These are phyloP conservation scores for Dryas integrifolia DNA, from an alignment of 331 rosid genomes.

Conservation along the genomic window DNA sequence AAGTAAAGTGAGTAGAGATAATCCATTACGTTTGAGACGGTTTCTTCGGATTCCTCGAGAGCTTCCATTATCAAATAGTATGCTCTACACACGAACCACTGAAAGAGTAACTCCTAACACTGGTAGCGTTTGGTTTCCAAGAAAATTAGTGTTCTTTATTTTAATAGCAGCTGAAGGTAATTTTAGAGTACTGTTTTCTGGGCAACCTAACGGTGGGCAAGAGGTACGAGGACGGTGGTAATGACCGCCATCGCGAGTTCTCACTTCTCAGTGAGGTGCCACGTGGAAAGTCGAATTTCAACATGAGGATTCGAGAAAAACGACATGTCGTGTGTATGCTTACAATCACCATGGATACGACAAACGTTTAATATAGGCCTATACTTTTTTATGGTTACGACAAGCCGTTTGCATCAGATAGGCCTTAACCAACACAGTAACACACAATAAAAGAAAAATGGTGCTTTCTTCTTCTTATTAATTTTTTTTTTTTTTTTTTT, in stretches of 20 bases:
- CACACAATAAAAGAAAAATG: neutral
- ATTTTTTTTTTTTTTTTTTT: too few species aligned
- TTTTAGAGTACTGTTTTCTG: neutral
- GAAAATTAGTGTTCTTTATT: neutral
- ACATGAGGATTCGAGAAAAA: neutral
- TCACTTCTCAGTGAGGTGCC: neutral
- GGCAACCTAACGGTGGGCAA: neutral
- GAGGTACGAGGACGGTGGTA: neutral
- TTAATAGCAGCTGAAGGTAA: neutral
- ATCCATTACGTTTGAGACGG: constrained; percentile 12
- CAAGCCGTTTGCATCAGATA: too few species aligned
- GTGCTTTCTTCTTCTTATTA: too few species aligned
- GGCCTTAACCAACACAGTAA: neutral
- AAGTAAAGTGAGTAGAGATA: constrained; percentile 8
- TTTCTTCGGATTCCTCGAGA: constrained; percentile 28
- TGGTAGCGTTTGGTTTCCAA: constrained; percentile 1
- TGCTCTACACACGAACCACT: neutral
- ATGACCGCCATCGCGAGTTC: neutral
- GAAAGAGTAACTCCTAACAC: neutral
- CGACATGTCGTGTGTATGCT: neutral
- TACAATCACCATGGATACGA: too few species aligned
- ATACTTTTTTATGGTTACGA: too few species aligned
- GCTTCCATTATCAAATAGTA: constrained; percentile 28
- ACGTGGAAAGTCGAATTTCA: neutral
- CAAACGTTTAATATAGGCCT: too few species aligned